Conservation (phyloP, 495 filamentous ascomycete genomes). For the Podospora pseudocomata region DNA sequence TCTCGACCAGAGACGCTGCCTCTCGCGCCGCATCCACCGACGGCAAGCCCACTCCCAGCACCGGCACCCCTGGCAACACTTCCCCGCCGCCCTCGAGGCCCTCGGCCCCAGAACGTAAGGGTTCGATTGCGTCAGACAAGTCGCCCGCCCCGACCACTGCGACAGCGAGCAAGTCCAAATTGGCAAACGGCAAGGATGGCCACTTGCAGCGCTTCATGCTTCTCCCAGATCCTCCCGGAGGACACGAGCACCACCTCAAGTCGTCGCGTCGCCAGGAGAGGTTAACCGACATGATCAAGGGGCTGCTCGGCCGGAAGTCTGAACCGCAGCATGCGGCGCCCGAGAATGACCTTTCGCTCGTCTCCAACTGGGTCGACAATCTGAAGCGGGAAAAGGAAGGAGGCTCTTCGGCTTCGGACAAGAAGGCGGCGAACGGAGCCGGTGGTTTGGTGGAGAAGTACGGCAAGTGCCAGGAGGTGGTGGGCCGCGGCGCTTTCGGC, state of each 20-base stretch:
- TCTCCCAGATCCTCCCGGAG: slow-evolving; percentile 46
- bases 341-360: slow-evolving; percentile 84
- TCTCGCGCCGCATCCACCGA: slow-evolving; percentile 24
- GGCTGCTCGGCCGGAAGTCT: slow-evolving; percentile 68
- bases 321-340: slow-evolving; percentile 57
- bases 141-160: slow-evolving; percentile 15
- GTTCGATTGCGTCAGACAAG: slow-evolving; percentile 31
- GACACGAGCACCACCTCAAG: slow-evolving; percentile 83
- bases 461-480: slow-evolving; percentile 96
- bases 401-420: slow-evolving; percentile 56
- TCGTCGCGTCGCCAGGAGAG: slow-evolving; percentile 91
- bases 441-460: slow-evolving; percentile 91
- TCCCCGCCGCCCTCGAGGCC: slow-evolving; percentile 24
- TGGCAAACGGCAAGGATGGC: slow-evolving; percentile 27
- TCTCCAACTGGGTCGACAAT: slow-evolving; percentile 95
- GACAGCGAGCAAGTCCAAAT: slow-evolving; percentile 20
- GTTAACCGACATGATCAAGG: slow-evolving; percentile 83
- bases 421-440: slow-evolving; percentile 74
- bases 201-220: slow-evolving; percentile 43
- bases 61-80: slow-evolving; percentile 8
- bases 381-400: slow-evolving; percentile 78
- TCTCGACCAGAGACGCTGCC: slow-evolving; percentile 45
- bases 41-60: slow-evolving; percentile 17
- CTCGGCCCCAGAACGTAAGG: slow-evolving; percentile 27
- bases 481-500: slow-evolving; percentile 95